Conservation (phyloP, 2,329 filamentous ascomycete genomes). For the Fusarium goolgardi region DNA sequence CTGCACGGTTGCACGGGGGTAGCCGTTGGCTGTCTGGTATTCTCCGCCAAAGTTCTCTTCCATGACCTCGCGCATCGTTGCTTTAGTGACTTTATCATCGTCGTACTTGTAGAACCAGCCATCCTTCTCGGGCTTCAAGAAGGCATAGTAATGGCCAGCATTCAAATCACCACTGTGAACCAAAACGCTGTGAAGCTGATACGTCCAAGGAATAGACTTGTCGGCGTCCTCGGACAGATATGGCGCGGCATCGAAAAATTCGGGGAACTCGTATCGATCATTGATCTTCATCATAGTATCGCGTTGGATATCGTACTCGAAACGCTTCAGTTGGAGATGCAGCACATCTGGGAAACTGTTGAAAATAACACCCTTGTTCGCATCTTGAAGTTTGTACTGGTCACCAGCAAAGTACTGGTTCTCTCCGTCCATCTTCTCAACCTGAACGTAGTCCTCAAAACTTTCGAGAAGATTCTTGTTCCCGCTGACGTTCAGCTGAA, state of each 20-base stretch:
- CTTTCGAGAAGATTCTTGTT: constrained; percentile 94
- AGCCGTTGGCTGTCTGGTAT: constrained; percentile 67
- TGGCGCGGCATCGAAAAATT: constrained; percentile 83
- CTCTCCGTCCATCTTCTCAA: constrained; percentile 96
- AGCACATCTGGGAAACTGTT: constrained; percentile 93
- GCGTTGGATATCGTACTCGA: constrained; percentile 95
- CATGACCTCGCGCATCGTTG: constrained; percentile 88
- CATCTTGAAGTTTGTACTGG: constrained; percentile 91
- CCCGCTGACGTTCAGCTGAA: constrained; percentile 94
- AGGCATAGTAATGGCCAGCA: constrained; percentile 98
- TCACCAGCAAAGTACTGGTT: constrained; percentile 97
- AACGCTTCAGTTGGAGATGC: constrained; percentile 94
- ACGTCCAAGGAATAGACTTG: constrained; percentile 87
- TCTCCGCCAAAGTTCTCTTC: constrained; percentile 98
- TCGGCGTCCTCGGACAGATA: constrained; percentile 90
- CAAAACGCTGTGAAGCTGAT: constrained; percentile 93
- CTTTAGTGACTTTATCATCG: constrained; percentile 95
- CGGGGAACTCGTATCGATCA: constrained; percentile 89
- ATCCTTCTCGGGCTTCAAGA: constrained; percentile 91
- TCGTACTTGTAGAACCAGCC: constrained; percentile 98
- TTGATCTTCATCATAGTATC: constrained; percentile 99
- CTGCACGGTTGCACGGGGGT: constrained; percentile 59
- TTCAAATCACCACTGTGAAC: constrained; percentile 98
- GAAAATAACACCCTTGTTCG: constrained; percentile 98
- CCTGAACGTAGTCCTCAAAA: constrained; percentile 95